Percentiles rank a stretch among this genome's conserved stretches.
Conservation (phyloP, 257 asterid species). For the Solanum chiquidenum region DNA sequence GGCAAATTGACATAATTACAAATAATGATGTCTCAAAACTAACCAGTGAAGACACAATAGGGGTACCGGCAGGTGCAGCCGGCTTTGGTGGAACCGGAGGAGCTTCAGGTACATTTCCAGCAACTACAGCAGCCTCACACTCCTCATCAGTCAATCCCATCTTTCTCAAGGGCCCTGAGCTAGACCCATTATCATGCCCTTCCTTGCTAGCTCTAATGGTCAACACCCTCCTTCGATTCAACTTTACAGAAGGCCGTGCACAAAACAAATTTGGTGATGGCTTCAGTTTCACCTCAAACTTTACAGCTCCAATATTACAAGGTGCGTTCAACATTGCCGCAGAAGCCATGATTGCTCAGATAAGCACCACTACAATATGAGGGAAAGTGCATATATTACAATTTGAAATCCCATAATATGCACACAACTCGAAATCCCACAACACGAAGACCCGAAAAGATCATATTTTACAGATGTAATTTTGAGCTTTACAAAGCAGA, state of each 20-base stretch:
- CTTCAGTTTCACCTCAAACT: not conserved
- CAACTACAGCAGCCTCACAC: slow-evolving; percentile 82
- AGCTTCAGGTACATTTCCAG: slow-evolving; percentile 79
- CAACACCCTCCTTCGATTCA: not conserved
- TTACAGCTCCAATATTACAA: not conserved
- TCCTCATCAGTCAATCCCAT: slow-evolving; percentile 50
- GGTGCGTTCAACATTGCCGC: not conserved
- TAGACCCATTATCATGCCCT: not conserved
- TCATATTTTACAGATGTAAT: not conserved
- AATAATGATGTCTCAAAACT: slow-evolving; percentile 8
- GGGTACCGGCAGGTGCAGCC: slow-evolving; percentile 76
- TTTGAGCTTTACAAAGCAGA: not conserved
- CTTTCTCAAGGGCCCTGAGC: slow-evolving; percentile 30
- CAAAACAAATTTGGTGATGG: not conserved
- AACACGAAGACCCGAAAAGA: not conserved
- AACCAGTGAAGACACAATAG: slow-evolving; percentile 50
- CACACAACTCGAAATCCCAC: not conserved
- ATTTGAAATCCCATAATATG: not conserved
- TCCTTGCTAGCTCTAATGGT: not conserved
- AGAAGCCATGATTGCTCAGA: not conserved
- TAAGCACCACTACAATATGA: not conserved
- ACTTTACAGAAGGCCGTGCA: not conserved
- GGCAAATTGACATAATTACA: not conserved
- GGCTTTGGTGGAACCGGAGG: slow-evolving; percentile 74
- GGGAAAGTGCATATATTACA: not conserved